Conservation (phyloP, 2,329 filamentous ascomycete genomes). For the Tolypocladium sp. region DNA sequence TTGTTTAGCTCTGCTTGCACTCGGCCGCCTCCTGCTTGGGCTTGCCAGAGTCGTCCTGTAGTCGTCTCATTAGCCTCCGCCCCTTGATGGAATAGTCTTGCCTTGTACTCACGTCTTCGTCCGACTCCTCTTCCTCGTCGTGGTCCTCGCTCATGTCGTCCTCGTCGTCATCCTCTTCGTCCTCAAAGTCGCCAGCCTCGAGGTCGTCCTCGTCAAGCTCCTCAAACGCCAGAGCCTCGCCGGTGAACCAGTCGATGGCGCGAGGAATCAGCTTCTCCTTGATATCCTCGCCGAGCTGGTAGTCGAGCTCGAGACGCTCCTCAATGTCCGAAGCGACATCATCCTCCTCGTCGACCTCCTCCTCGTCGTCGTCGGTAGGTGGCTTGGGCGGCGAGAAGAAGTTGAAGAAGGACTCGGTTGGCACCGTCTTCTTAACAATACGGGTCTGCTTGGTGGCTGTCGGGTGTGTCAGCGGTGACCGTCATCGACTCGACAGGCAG, state of each 20-base stretch:
- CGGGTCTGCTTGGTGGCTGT: slow-evolving; percentile 97
- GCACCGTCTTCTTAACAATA: slow-evolving; percentile 97
- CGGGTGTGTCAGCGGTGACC: not conserved
- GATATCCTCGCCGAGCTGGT: slow-evolving; percentile 97
- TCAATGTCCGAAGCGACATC: slow-evolving; percentile 86
- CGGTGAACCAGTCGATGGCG: slow-evolving; percentile 98
- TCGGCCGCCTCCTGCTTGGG: slow-evolving; percentile 91
- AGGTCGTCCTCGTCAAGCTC: slow-evolving; percentile 56
- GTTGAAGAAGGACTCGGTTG: slow-evolving; percentile 98
- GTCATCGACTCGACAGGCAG: not conserved
- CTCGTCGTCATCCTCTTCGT: slow-evolving; percentile 89
- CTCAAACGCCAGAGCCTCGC: slow-evolving; percentile 94
- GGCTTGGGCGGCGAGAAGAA: slow-evolving; percentile 96
- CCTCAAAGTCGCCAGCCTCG: slow-evolving; percentile 66
- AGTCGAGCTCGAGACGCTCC: slow-evolving; percentile 95
- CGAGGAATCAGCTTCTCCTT: slow-evolving; percentile 99
- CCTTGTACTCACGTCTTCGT: slow-evolving; percentile 56
- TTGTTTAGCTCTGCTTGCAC: slow-evolving; percentile 83
- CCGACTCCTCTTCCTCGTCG: slow-evolving; percentile 72
- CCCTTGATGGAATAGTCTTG: not conserved
- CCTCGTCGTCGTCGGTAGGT: slow-evolving; percentile 59
- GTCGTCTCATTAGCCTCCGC: not conserved
- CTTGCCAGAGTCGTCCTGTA: slow-evolving; percentile 75
- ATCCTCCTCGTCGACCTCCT: slow-evolving; percentile 57
- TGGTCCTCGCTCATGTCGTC: slow-evolving; percentile 77